A percentile compares a stretch with the other conserved stretches of the same genome.
Evolutionary conservation across 2,329 filamentous ascomycete genomes (phyloP).

Genomic region (Xylogone sp.): DNA sequence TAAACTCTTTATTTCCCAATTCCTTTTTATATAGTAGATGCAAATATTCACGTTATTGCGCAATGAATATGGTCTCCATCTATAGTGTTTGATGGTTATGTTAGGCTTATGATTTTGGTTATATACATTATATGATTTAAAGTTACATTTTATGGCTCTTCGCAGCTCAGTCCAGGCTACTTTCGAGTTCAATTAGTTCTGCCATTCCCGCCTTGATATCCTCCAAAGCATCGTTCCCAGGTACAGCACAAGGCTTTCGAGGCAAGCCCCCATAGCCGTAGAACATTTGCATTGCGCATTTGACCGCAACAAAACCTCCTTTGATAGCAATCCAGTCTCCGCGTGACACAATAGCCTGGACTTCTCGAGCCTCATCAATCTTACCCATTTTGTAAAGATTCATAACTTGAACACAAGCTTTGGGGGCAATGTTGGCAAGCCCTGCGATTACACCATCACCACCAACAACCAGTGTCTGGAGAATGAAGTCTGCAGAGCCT

Average conservation of each 20-base stretch:
- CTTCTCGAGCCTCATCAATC: constrained; percentile 50
- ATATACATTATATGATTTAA: background rate
- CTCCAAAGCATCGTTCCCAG: constrained; percentile 1
- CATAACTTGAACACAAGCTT: constrained; percentile 55
- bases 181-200: background rate
- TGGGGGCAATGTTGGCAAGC: constrained; percentile 62
- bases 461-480: constrained; percentile 63
- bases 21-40: too few species aligned
- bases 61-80: too few species aligned
- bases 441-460: constrained; percentile 66
- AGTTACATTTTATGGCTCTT: background rate
- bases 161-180: background rate
- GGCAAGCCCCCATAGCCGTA: constrained; percentile 59
- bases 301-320: constrained; percentile 62
- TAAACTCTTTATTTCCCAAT: too few species aligned
- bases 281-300: constrained; percentile 55
- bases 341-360: constrained; percentile 58
- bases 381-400: constrained; percentile 54
- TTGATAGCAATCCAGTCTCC: constrained; percentile 66
- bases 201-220: background rate
- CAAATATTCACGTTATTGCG: too few species aligned
- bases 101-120: too few species aligned
- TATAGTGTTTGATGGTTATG: too few species aligned
- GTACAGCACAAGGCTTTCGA: constrained; percentile 42
- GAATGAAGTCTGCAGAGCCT: constrained; percentile 66